Conservation (phyloP, 2,329 filamentous ascomycete species). For the Chaetomiaceae sp. region DNA sequence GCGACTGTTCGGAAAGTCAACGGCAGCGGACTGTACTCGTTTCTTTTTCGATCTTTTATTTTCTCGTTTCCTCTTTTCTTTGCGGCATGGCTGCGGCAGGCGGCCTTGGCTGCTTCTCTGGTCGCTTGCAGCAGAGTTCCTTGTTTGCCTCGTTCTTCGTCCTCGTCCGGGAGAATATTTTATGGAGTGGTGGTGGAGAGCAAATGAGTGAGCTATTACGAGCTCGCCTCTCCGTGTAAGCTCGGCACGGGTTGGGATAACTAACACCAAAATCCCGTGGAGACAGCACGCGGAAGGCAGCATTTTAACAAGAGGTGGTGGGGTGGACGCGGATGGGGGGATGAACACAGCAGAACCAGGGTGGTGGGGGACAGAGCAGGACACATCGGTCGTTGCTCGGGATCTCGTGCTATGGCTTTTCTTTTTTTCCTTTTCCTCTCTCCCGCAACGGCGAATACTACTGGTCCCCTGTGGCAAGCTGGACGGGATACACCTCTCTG, state of each 20-base stretch:
- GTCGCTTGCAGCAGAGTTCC: neutral
- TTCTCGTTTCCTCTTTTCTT: constrained; percentile 1
- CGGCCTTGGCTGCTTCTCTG: constrained; percentile 3
- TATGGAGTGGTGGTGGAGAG: neutral
- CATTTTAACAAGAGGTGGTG: neutral
- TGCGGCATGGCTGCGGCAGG: neutral
- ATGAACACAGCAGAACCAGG: neutral
- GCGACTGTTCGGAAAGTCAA: neutral
- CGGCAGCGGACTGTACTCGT: constrained; percentile 10
- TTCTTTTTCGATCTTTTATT: neutral
- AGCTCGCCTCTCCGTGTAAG: neutral
- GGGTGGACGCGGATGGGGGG: neutral
- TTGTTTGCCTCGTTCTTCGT: neutral
- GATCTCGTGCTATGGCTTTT: too few species aligned
- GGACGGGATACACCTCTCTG: neutral
- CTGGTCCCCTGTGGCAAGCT: too few species aligned
- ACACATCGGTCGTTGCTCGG: constrained; percentile 2
- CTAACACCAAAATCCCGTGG: neutral
- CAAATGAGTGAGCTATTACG: neutral
- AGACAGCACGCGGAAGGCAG: neutral
- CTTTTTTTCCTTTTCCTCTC: too few species aligned
- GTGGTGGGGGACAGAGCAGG: neutral
- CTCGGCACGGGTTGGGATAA: neutral
- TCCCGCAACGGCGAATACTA: too few species aligned
- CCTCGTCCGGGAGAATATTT: neutral